Evolutionary conservation across 2,329 filamentous ascomycete genomes (phyloP), one percentile per base, ranked within the genome.

Genomic region (Colletotrichum sp.): DNA sequence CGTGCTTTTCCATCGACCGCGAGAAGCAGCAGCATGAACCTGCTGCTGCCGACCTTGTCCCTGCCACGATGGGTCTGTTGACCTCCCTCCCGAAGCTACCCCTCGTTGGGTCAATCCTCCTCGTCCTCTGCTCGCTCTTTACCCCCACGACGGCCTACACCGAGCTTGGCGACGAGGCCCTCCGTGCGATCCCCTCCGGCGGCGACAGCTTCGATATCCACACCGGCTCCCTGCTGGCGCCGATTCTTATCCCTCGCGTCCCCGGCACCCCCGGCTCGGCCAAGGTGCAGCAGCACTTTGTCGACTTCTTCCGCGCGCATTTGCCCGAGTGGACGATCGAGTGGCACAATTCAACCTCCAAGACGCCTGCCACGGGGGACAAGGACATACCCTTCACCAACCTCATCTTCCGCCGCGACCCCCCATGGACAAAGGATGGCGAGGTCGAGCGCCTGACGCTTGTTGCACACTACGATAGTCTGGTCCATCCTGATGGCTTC

Each of bases 391-490:
- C 95, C 0, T 98, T 99, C 82, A 87, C 90, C 68, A 99, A 98
- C 81, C 87, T 98, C 70, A 94, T 98, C 74, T 92, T 96, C 71
- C 93, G 92, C 43, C 91, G 96, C 68, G 96, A 98, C 83, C 97
- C 97, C 65, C 97, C 97, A 2, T 97, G 95, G 91, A 87, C 92
- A 1, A 84, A 88, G 8, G 83, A 86, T 0, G 96, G 96, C 1
- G 93, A 98, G 77, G 92, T 97, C 4, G 92, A 93, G 55, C 87
- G 95, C 63, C 85, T 98, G 80, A 96, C 95, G 16, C 88, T 99
- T 69, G 97, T 96, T 8, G 97, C 97, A 54, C 97, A 99, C 82
- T 98, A 98, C 82, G 97, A 99, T 79, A 96, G 92, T 81, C 94
- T 98, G 84, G 88, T 93, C 72, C 87, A 87, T 31, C 96, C 96